Evolutionary conservation across 2,329 filamentous ascomycete genomes (phyloP), one percentile per base, ranked within the genome.

Genomic region (Aspergillus brasiliensis): DNA sequence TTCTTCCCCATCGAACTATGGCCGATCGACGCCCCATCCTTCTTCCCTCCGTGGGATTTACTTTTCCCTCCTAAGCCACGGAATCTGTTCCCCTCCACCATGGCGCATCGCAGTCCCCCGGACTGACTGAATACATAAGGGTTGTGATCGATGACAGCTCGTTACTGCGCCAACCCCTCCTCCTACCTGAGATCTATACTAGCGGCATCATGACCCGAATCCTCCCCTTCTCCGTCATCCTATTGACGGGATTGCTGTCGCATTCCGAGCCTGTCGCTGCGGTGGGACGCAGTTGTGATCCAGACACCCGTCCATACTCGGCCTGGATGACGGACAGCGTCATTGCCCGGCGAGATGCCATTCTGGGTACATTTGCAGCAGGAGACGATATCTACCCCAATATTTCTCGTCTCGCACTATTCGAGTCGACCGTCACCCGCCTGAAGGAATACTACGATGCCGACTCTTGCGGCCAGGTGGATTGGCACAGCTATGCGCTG

Each of bases 321-420:
- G 62, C 62, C 19, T 64, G 68, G 61, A 69, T 71, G 68, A 68
- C 69, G 34, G 68, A 71, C 34, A 70, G 68, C 48, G 60, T 71
- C 49, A 70, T 71, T 42, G 55, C 58, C 4, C 68, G 68, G 10
- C 60, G 64, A 37, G 65, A 71, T 38, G 69, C 66, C 11, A 49
- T 67, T 38, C 51, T 64, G 21, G 23, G 49, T 34, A 11, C 13
- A 10, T 34, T 8, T 23, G 10, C 11, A 44, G 19, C n/a, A n/a
- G 6, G 57, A 57, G 28, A 6, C 19, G 34, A 59, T 27, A 34
- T 57, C 5, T 67, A 34, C 31, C 31, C 68, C 13, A 57, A 57
- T 1, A 60, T 64, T 42, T 51, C 70, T 3, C 63, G 69, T 31
- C 53, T 70, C 3, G 67, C 67, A 1, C 48, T 69, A n/a, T 70